phyloP scores from a whole-genome alignment of 371 early-diverging fungal species.

The Syncephalastrum contaminatum region DNA sequence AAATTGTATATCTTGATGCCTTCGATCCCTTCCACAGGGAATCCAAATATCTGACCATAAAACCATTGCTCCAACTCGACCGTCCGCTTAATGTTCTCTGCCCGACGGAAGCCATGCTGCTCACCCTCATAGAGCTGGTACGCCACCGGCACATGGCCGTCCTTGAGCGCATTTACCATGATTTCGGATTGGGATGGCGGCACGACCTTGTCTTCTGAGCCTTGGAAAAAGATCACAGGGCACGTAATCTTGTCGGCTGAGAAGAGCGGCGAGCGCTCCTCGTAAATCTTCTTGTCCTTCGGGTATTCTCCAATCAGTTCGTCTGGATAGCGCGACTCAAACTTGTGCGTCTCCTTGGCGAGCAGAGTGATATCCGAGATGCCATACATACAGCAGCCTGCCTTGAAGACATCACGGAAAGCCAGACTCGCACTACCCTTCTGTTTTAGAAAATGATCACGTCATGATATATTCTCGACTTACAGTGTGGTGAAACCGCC shows the following conservation, averaged over 20 bases:
- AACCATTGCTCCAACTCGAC: conserved; percentile 53
- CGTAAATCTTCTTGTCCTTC: conserved; percentile 50
- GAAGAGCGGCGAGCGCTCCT: conserved; percentile 58
- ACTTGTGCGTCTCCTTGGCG: conserved; percentile 76
- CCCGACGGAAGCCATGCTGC: conserved; percentile 61
- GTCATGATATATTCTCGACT: conserved; percentile 4
- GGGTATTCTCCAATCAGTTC: conserved; percentile 69
- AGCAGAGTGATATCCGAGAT: conserved; percentile 68
- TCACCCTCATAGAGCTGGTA: conserved; percentile 72
- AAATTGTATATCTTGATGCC: conserved; percentile 44
- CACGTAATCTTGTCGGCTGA: conserved; percentile 59
- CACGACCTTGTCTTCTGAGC: conserved; percentile 74
- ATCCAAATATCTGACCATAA: conserved; percentile 51
- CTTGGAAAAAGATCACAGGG: conserved; percentile 77
- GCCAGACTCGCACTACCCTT: conserved; percentile 51
- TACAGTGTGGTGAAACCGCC: conserved; percentile 70
- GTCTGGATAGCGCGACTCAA: conserved; percentile 66
- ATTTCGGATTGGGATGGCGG: conserved; percentile 74
- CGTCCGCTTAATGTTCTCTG: conserved; percentile 51
- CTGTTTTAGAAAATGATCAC: background rate
- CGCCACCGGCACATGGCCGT: conserved; percentile 63
- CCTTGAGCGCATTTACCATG: conserved; percentile 66
- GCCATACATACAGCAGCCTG: conserved; percentile 68
- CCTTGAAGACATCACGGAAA: conserved; percentile 74
- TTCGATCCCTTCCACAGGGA: conserved; percentile 44